phyloP scores from a whole-genome alignment of 768 basidiomycete genomes.

The Hirschioporus abietinus region DNA sequence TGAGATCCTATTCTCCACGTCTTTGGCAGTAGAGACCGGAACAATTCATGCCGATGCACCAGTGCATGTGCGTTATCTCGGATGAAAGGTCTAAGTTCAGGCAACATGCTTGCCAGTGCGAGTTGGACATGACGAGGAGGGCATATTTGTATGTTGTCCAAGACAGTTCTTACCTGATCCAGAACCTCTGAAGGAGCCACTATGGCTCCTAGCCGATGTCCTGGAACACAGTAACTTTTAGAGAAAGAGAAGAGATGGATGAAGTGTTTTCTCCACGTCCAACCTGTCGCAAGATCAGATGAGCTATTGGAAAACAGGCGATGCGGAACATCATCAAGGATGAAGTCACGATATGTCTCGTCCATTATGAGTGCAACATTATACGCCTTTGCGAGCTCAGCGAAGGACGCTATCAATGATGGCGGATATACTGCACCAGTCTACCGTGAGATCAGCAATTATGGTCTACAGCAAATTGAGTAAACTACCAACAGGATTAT shows the following conservation, averaged over 20 bases:
- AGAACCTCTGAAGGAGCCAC: conserved; percentile 55
- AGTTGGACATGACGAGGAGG: conserved; percentile 68
- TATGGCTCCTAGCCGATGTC: conserved; percentile 73
- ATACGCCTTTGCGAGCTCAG: conserved; percentile 46
- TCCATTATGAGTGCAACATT: conserved; percentile 72
- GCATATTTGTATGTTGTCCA: conserved; percentile 81
- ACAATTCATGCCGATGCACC: conserved; percentile 48
- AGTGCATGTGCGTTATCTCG: conserved; percentile 43
- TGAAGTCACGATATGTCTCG: conserved; percentile 85
- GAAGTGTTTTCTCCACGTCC: conserved; percentile 55
- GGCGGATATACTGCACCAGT: conserved; percentile 70
- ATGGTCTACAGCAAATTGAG: not conserved
- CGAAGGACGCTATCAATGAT: conserved; percentile 51
- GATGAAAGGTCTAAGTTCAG: conserved; percentile 49
- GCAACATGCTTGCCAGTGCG: conserved; percentile 53
- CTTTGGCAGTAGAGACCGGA: conserved; percentile 40
- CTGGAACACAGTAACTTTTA: conserved; percentile 77
- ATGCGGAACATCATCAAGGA: conserved; percentile 50
- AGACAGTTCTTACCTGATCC: conserved; percentile 46
- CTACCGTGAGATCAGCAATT: conserved; percentile 20
- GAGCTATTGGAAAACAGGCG: conserved; percentile 37
- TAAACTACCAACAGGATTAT: conserved; percentile 53
- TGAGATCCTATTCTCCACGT: conserved; percentile 60
- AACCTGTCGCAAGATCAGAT: conserved; percentile 11
- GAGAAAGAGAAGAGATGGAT: conserved; percentile 78